Conservation (phyloP, 2,329 filamentous ascomycete genomes). For the Thielaviopsis ethacetica region DNA sequence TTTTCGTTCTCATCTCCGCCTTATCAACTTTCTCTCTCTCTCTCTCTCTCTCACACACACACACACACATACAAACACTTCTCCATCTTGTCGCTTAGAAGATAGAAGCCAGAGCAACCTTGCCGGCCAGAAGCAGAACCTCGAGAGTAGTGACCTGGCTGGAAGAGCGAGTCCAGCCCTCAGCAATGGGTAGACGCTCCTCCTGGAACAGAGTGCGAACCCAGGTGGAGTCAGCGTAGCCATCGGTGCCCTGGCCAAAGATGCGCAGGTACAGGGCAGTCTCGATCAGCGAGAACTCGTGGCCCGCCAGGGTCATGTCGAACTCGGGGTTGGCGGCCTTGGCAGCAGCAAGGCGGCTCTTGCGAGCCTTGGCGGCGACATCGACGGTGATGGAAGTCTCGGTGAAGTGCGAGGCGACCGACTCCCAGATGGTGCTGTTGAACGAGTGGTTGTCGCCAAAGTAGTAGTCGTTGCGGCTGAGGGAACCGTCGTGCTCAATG, state of each 20-base stretch:
- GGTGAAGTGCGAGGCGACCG: slow-evolving; percentile 14
- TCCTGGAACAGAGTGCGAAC: slow-evolving; percentile 13
- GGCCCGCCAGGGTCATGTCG: slow-evolving; percentile 6
- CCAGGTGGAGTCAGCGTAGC: slow-evolving; percentile 14
- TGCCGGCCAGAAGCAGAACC: not conserved
- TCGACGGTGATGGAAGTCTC: slow-evolving; percentile 16
- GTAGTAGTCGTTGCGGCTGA: slow-evolving; percentile 18
- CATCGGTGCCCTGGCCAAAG: slow-evolving; percentile 14
- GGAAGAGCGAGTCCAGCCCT: slow-evolving; percentile 6
- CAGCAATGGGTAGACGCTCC: slow-evolving; percentile 10
- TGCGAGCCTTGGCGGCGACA: slow-evolving; percentile 17
- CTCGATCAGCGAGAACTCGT: slow-evolving; percentile 15
- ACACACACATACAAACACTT: too few relatives aligned
- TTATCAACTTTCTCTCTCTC: not conserved
- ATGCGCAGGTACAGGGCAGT: slow-evolving; percentile 15
- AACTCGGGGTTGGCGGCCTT: slow-evolving; percentile 16
- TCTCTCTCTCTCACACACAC: not conserved
- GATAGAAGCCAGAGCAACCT: slow-evolving; percentile 1
- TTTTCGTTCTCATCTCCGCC: not conserved
- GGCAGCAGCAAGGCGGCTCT: slow-evolving; percentile 16
- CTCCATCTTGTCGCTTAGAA: not conserved
- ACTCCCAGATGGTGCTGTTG: slow-evolving; percentile 16
- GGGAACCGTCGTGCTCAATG: slow-evolving; percentile 21
- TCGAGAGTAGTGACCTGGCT: not conserved
- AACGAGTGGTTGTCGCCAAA: slow-evolving; percentile 20